Percentiles rank a stretch among this genome's conserved stretches.
phyloP scores from a whole-genome alignment of 202 grass and related monocot species.

The Carex sylvatica region DNA sequence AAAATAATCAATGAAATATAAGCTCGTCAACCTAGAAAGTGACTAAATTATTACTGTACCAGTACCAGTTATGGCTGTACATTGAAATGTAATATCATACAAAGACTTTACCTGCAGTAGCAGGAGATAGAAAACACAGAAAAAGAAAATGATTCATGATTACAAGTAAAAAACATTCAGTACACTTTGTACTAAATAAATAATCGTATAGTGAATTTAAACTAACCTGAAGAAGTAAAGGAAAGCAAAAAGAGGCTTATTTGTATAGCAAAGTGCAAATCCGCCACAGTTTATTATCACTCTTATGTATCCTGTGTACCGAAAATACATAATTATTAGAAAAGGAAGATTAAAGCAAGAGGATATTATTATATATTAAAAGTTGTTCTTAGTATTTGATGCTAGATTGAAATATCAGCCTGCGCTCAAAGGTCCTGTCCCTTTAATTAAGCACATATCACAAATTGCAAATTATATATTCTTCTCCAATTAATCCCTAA shows the following conservation, averaged over 20 bases:
- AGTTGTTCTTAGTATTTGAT: constrained; percentile 2
- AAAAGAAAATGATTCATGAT: not conserved
- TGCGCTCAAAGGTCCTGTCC: not conserved
- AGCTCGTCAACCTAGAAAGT: not conserved
- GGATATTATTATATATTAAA: not conserved
- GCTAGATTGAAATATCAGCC: not conserved
- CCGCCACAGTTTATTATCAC: constrained; percentile 84
- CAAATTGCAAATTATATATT: not conserved
- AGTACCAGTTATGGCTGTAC: not conserved
- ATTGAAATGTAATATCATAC: not conserved
- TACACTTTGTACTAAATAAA: not conserved
- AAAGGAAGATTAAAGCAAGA: not conserved
- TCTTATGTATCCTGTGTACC: constrained; percentile 71
- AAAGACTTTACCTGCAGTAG: not conserved
- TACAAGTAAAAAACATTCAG: not conserved
- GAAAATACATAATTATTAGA: constrained; percentile 21
- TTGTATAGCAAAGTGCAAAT: constrained; percentile 66
- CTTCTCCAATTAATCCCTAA: not conserved
- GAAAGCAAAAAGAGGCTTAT: constrained; percentile 72
- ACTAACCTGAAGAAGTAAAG: constrained; percentile 81
- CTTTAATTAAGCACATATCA: not conserved
- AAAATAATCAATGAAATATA: constrained; percentile 18
- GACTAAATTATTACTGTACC: not conserved
- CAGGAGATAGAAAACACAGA: not conserved
- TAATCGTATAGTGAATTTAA: not conserved